Conservation (phyloP, 2,329 filamentous ascomycete species). For the Albifimbria verrucaria region DNA sequence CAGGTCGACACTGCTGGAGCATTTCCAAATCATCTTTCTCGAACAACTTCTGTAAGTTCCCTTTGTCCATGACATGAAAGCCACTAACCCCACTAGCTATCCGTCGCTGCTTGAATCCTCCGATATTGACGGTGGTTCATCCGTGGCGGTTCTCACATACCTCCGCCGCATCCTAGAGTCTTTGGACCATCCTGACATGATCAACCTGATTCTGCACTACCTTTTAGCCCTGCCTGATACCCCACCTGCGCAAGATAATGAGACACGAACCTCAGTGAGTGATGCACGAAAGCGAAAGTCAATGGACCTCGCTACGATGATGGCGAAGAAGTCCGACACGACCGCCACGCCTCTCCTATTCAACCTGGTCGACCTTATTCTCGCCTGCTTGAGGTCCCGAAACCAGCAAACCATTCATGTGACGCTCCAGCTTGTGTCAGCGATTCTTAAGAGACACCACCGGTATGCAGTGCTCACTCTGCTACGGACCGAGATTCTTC, state of each 20-base stretch:
- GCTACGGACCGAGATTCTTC: constrained; percentile 61
- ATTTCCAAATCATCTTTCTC: constrained; percentile 95
- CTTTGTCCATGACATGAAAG: not conserved
- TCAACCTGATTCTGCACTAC: constrained; percentile 90
- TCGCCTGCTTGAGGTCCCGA: constrained; percentile 77
- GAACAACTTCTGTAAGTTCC: constrained; percentile 79
- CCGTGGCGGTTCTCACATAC: constrained; percentile 92
- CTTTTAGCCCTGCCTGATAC: constrained; percentile 74
- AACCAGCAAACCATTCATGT: constrained; percentile 89
- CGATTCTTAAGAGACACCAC: constrained; percentile 84
- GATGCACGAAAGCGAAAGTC: constrained; percentile 81
- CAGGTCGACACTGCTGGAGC: constrained; percentile 87
- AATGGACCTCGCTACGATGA: constrained; percentile 77
- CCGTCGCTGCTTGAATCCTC: constrained; percentile 95
- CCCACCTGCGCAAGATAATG: constrained; percentile 30
- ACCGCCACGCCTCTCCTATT: constrained; percentile 81
- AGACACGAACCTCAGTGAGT: constrained; percentile 53
- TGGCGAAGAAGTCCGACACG: constrained; percentile 70
- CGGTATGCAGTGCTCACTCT: constrained; percentile 78
- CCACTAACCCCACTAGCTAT: constrained; percentile 55
- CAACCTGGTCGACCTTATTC: constrained; percentile 86
- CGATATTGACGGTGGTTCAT: constrained; percentile 93
- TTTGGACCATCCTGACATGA: constrained; percentile 88
- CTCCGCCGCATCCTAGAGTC: constrained; percentile 86
- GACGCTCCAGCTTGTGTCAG: constrained; percentile 81